These are phyloP conservation scores for Gilbertella persicaria DNA, from an alignment of 371 early-diverging fungal genomes.

Conservation along the genomic window DNA sequence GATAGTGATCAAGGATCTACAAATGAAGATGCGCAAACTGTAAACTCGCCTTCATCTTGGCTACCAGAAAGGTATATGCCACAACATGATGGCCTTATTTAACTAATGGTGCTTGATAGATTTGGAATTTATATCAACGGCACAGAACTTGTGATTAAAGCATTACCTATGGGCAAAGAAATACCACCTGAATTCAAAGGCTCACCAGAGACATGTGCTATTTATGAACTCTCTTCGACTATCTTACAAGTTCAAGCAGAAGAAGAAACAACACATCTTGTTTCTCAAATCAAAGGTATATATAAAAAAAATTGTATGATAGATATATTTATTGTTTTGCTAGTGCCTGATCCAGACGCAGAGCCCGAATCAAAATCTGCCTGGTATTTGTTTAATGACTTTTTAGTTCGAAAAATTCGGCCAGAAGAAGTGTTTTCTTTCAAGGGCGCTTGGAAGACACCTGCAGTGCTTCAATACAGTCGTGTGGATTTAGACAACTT, in stretches of 20 bases:
- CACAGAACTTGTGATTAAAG: conserved; percentile 43
- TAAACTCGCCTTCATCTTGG: conserved; percentile 37
- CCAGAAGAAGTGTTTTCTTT: conserved; percentile 71
- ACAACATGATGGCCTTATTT: no score
- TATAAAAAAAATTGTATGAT: conserved; percentile 2
- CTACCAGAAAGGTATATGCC: conserved; percentile 55
- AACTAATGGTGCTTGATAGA: conserved; percentile 19
- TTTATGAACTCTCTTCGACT: conserved; percentile 63
- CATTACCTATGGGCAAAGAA: conserved; percentile 44
- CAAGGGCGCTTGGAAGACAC: conserved; percentile 78
- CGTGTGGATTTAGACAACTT: conserved; percentile 52
- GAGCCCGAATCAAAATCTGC: conserved; percentile 39
- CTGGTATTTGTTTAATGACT: conserved; percentile 96
- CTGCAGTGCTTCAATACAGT: conserved; percentile 74
- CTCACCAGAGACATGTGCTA: conserved; percentile 43
- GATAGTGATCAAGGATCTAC: conserved; percentile 22
- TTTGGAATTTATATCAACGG: conserved; percentile 57
- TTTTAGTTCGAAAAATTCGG: conserved; percentile 78
- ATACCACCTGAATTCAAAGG: conserved; percentile 46
- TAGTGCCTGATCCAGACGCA: conserved; percentile 39
- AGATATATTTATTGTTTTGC: not conserved
- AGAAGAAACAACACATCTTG: conserved; percentile 72
- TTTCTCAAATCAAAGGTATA: conserved; percentile 71
- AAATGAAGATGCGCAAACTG: conserved; percentile 15
- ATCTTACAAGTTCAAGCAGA: conserved; percentile 68